phyloP scores from a whole-genome alignment of 1,284 basidiomycete genomes.

The Marasmius sp. region DNA sequence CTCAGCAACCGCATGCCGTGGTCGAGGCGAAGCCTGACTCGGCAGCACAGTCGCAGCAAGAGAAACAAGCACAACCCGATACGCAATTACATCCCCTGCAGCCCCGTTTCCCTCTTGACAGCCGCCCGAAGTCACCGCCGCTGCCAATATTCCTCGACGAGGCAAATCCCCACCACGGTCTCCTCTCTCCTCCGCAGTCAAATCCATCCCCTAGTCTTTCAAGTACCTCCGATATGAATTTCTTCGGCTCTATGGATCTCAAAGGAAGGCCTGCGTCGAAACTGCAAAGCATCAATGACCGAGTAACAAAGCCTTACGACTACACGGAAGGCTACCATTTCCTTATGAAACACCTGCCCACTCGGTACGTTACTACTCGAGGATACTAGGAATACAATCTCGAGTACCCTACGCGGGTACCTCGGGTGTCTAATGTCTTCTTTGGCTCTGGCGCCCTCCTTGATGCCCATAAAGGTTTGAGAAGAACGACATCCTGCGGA shows the following conservation, averaged over 20 bases:
- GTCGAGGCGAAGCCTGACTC: slow-evolving; percentile 30
- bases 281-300: slow-evolving; percentile 68
- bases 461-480: slow-evolving; percentile 69
- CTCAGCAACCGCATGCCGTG: slow-evolving; percentile 31
- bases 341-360: slow-evolving; percentile 88
- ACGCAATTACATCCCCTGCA: slow-evolving; percentile 41
- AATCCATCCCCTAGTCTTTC: slow-evolving; percentile 35
- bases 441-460: slow-evolving; percentile 7
- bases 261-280: slow-evolving; percentile 32
- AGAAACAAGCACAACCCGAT: slow-evolving; percentile 26
- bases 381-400: background rate
- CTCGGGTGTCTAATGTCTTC: slow-evolving; percentile 7
- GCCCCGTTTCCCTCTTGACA: slow-evolving; percentile 49
- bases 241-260: slow-evolving; percentile 24
- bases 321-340: slow-evolving; percentile 95
- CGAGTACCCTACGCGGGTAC: background rate
- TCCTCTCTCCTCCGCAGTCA: slow-evolving; percentile 45
- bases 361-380: slow-evolving; percentile 56
- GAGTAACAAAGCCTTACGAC: slow-evolving; percentile 81
- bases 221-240: slow-evolving; percentile 22
- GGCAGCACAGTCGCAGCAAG: slow-evolving; percentile 28
- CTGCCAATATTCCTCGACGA: slow-evolving; percentile 35
- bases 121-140: slow-evolving; percentile 38
- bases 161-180: slow-evolving; percentile 26
- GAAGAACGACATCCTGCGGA: slow-evolving; percentile 91